Evolutionary conservation across 1,284 basidiomycete genomes (phyloP), one percentile per base, ranked within the genome.

Genomic region (Cryptococcus wingfieldii): DNA sequence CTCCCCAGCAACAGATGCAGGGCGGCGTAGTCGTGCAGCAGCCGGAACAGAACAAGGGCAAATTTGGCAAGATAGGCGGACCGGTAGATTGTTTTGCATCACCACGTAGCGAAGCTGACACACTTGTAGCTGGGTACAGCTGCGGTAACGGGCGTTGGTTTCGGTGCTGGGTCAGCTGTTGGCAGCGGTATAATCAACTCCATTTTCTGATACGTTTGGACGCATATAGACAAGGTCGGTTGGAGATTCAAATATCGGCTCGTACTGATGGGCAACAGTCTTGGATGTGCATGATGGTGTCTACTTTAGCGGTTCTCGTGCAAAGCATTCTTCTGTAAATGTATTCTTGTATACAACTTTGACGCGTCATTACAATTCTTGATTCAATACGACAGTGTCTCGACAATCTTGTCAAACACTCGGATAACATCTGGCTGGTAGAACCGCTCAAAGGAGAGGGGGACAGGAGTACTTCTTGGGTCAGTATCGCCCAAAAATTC

Each of bases 401-500:
- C 87, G 45, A 93, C 81, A 16, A 94, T 80, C 31, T 86, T 87
- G 70, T 95, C 91, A 55, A 93, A 74, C 53, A 94, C 80, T 50
- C 90, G 82, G 57, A 95, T 80, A 4, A 87, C 80, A 69, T 95
- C 91, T 0, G 91, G 91, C 68, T 93, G 85, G 76, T 88, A 85
- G 75, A 95, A 94, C 72, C 90, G 92, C 79, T 95, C 91, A 67
- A 84, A 94, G 50, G 87, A 86, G 63, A 95, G 79, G 27, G 84
- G 86, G 19, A 86, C 85, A 1, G 91, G 91, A 5, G 85, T 84
- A 64, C 90, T 91, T 4, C n/a, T 13, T 4, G 14, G 12, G 43
- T 62, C 53, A 66, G 64, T 46, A 23, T 25, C 16, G 19, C 19
- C 19, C 14, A 8, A 42, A 23, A 23, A 46, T 5, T 18, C 38